Base-by-base conservation (phyloP, 2,329 filamentous ascomycete genomes). In the Ceratocystis variospora region DNA sequence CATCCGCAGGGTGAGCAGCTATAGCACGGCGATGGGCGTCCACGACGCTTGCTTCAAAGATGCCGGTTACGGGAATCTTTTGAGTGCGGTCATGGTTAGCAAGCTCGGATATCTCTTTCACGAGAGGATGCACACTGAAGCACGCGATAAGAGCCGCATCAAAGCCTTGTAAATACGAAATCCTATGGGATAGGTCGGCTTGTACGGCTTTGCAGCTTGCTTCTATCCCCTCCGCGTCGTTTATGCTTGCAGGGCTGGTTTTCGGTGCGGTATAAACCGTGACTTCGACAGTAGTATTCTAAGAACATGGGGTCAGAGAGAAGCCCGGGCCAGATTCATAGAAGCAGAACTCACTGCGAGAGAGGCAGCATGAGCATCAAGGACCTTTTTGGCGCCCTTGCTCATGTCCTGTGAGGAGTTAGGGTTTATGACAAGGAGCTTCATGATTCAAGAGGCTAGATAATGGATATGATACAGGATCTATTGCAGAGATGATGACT, bases 61-160 rank as follows among this genome's bases (percentile, higher is more conserved):
- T 96, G 5, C 93, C 92, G 0, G 84, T 86, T 4, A 90, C 86
- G 44, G 84, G 74, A 77, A 82, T 67, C 8, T 69, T 70, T 15
- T 70, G 67, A 25, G 68, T 69, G 12, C 72, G 66, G 12, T 12
- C 44, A 22, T 50, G 28, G 46, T 62, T 50, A 28, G 64, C 66
- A n/a, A 33, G 31, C 5, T 71, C 75, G 12, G 78, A 74, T 15
- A 96, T 76, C 62, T 80, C 74, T 0, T 79, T 74, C 0, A 96
- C 89, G 0, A 96, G 81, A 0, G 88, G 85, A 72, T 96, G 91
- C 0, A 88, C 84, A 68, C 89, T 94, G 77, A 90, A 97, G 77
- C 93, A 96, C 22, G 91, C 91, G 1, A 96, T 82, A 0, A 96
- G 80, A 69, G 95, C 86, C n/a, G 81, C 90, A 72, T 94, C 86